Evolutionary conservation across 352 stramenopile genomes (phyloP).

Genomic region (Aphanomyces stellatus): DNA sequence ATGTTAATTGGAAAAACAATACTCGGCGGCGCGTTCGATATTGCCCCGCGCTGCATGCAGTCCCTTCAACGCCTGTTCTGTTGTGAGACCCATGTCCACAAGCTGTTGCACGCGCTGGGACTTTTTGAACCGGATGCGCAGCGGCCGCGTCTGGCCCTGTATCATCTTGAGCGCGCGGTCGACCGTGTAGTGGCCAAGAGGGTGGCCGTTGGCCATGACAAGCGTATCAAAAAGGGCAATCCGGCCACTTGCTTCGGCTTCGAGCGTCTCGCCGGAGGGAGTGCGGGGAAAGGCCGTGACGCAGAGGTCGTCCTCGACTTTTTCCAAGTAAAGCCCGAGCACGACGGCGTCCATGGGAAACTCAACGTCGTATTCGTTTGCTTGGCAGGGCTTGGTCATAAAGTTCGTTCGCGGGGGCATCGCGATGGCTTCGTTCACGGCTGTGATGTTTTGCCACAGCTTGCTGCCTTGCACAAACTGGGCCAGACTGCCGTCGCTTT

Average conservation of each 20-base stretch:
- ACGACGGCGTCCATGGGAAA: constrained; percentile 60
- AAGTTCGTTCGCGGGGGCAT: constrained; percentile 68
- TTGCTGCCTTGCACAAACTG: constrained; percentile 40
- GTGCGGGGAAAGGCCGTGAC: constrained; percentile 68
- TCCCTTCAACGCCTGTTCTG: constrained; percentile 37
- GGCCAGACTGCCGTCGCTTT: constrained; percentile 36
- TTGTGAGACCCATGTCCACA: constrained; percentile 67
- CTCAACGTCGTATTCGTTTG: constrained; percentile 69
- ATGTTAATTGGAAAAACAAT: not conserved
- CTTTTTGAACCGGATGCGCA: constrained; percentile 66
- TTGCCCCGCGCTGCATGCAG: constrained; percentile 22
- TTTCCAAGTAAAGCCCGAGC: constrained; percentile 74
- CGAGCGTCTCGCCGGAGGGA: constrained; percentile 53
- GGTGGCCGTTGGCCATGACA: constrained; percentile 70
- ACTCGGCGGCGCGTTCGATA: constrained; percentile 6
- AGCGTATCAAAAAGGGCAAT: constrained; percentile 65
- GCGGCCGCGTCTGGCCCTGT: constrained; percentile 62
- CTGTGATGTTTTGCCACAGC: constrained; percentile 63
- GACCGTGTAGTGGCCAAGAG: constrained; percentile 72
- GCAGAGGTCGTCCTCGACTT: constrained; percentile 61
- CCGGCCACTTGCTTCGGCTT: constrained; percentile 64
- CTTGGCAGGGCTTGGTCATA: constrained; percentile 44
- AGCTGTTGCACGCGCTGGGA: constrained; percentile 55
- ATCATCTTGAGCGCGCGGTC: constrained; percentile 80
- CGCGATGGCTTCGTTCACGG: constrained; percentile 64